phyloP scores from a whole-genome alignment of 2,329 filamentous ascomycete species.

The Colletotrichum noveboracense region DNA sequence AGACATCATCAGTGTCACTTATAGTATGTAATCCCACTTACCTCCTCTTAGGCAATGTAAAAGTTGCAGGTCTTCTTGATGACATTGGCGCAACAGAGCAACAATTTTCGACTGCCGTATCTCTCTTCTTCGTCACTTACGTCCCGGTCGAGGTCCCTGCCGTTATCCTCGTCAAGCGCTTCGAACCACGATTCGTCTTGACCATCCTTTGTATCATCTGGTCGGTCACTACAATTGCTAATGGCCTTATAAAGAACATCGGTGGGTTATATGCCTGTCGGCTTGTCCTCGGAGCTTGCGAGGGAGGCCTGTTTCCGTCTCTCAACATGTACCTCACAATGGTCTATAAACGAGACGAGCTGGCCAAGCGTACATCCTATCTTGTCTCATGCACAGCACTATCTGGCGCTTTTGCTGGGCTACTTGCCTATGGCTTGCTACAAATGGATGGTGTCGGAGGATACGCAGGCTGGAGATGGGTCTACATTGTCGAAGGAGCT shows the following conservation, averaged over 20 bases:
- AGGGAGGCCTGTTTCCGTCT: neutral
- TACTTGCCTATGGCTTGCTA: neutral
- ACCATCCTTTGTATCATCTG: neutral
- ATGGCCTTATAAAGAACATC: neutral
- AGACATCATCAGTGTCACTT: accelerated
- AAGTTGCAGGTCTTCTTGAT: neutral
- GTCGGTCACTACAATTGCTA: neutral
- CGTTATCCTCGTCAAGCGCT: neutral
- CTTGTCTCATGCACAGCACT: neutral
- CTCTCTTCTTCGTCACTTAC: neutral
- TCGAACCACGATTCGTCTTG: neutral
- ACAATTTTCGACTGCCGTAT: neutral
- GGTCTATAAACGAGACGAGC: neutral
- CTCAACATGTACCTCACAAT: neutral
- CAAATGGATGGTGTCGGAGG: neutral
- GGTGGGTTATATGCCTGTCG: neutral
- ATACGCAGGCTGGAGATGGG: neutral
- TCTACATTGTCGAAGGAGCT: neutral
- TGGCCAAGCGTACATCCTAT: neutral
- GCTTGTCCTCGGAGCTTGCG: neutral
- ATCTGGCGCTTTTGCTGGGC: neutral
- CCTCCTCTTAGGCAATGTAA: neutral
- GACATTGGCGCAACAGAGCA: neutral
- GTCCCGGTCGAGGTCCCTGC: neutral
- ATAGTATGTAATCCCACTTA: neutral